phyloP scores from a whole-genome alignment of 1,284 basidiomycete species.

The Ustilago sp. region DNA sequence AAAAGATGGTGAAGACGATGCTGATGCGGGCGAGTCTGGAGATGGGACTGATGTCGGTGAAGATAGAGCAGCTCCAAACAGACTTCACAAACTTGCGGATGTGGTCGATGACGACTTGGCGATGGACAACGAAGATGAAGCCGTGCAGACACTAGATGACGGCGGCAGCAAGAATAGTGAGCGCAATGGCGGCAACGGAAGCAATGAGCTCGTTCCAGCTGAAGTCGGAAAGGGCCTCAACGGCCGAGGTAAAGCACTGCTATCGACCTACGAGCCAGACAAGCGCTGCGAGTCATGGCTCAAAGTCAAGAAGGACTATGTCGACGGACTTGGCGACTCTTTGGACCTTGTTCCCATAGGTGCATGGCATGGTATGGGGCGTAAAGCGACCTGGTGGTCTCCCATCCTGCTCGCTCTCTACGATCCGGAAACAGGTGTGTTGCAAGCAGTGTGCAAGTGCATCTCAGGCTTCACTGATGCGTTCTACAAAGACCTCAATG shows the following conservation, averaged over 20 bases:
- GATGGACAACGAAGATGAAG: slow-evolving; percentile 55
- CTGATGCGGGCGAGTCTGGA: neutral
- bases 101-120: slow-evolving; percentile 58
- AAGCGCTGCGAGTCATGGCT: slow-evolving; percentile 71
- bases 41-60: neutral
- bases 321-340: slow-evolving; percentile 74
- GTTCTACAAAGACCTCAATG: slow-evolving; percentile 76
- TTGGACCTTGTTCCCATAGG: slow-evolving; percentile 70
- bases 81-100: slow-evolving; percentile 56
- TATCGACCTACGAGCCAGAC: slow-evolving; percentile 87
- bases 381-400: slow-evolving; percentile 92
- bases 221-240: slow-evolving; percentile 58
- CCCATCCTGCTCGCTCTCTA: slow-evolving; percentile 85
- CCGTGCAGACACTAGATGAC: slow-evolving; percentile 28
- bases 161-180: neutral
- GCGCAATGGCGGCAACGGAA: slow-evolving; percentile 1
- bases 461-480: slow-evolving; percentile 83
- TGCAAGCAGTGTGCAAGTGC: slow-evolving; percentile 72
- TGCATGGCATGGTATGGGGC: slow-evolving; percentile 89
- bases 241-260: slow-evolving; percentile 77
- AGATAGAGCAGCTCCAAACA: slow-evolving; percentile 51
- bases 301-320: slow-evolving; percentile 79
- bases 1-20: slow-evolving; percentile 62
- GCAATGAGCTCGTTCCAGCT: neutral
- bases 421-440: slow-evolving; percentile 77